Evolutionary conservation across 208 protist genomes (phyloP).

Genomic region (Trypanosomatidae sp.): DNA sequence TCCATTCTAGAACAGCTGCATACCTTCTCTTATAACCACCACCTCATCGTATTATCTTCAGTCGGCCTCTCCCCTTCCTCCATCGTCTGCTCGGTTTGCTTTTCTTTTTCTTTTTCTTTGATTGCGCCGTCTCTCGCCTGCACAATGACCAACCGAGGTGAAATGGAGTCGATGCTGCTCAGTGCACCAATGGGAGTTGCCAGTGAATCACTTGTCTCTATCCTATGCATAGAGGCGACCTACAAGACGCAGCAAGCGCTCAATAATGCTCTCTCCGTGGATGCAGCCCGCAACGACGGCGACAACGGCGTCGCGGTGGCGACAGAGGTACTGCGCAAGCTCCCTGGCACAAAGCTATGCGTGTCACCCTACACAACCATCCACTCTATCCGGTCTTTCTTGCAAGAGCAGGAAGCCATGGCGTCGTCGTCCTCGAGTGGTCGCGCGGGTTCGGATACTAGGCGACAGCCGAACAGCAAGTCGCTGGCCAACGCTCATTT

Average conservation of each 20-base stretch:
- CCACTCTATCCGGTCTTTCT: slow-evolving; percentile 16
- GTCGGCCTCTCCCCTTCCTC: background rate
- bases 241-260: slow-evolving; percentile 10
- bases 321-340: slow-evolving; percentile 10
- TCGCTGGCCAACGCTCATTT: slow-evolving; percentile 21
- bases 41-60: background rate
- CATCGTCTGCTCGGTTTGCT: background rate
- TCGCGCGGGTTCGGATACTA: too few species aligned
- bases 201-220: slow-evolving; percentile 8
- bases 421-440: background rate
- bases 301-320: slow-evolving; percentile 2
- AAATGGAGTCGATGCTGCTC: slow-evolving; percentile 25
- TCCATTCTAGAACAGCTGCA: background rate
- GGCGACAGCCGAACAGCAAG: background rate
- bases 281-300: background rate
- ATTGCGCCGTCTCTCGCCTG: background rate
- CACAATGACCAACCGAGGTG: background rate
- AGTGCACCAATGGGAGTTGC: slow-evolving; percentile 1
- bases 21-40: background rate
- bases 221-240: slow-evolving; percentile 23
- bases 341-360: slow-evolving; percentile 16
- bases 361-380: slow-evolving; percentile 23
- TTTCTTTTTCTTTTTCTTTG: background rate
- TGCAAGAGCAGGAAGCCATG: slow-evolving; percentile 14
- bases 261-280: background rate